Evolutionary conservation across 2,329 filamentous ascomycete genomes (phyloP).

Genomic region (Monascus ruber): DNA sequence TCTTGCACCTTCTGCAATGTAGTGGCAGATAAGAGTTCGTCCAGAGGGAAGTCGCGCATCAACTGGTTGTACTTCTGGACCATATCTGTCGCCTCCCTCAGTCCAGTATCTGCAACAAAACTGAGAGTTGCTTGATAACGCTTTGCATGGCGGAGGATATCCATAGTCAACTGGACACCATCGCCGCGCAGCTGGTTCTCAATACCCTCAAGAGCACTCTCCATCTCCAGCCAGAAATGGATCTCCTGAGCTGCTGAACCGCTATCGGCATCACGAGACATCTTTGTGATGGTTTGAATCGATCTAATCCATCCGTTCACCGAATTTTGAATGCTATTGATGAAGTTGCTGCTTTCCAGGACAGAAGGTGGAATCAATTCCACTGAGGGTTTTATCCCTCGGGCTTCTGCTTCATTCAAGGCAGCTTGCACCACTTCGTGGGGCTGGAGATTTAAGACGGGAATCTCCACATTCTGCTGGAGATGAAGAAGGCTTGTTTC

Average conservation of each 20-base stretch:
- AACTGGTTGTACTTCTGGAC: slow-evolving; percentile 98
- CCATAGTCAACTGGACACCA: slow-evolving; percentile 80
- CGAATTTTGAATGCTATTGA: slow-evolving; percentile 84
- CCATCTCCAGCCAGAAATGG: slow-evolving; percentile 98
- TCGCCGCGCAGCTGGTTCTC: slow-evolving; percentile 79
- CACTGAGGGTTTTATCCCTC: slow-evolving; percentile 57
- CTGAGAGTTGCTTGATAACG: slow-evolving; percentile 96
- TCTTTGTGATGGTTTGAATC: slow-evolving; percentile 90
- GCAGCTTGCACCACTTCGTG: slow-evolving; percentile 81
- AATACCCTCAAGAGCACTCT: slow-evolving; percentile 81
- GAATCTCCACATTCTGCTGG: slow-evolving; percentile 96
- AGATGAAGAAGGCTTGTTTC: slow-evolving; percentile 82
- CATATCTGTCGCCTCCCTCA: slow-evolving; percentile 91
- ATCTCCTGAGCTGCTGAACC: slow-evolving; percentile 91
- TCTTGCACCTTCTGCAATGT: slow-evolving; percentile 81
- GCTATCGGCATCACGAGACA: slow-evolving; percentile 69
- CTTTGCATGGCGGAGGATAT: slow-evolving; percentile 93
- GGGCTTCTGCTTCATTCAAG: slow-evolving; percentile 62
- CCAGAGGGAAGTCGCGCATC: slow-evolving; percentile 94
- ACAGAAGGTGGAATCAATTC: slow-evolving; percentile 65
- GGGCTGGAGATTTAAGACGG: slow-evolving; percentile 74
- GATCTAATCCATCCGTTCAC: slow-evolving; percentile 99
- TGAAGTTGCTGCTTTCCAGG: slow-evolving; percentile 79
- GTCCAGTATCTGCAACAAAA: slow-evolving; percentile 86
- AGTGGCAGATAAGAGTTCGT: slow-evolving; percentile 86